phyloP scores from a whole-genome alignment of 345 rosid genomes.

The Ceriops tagal region DNA sequence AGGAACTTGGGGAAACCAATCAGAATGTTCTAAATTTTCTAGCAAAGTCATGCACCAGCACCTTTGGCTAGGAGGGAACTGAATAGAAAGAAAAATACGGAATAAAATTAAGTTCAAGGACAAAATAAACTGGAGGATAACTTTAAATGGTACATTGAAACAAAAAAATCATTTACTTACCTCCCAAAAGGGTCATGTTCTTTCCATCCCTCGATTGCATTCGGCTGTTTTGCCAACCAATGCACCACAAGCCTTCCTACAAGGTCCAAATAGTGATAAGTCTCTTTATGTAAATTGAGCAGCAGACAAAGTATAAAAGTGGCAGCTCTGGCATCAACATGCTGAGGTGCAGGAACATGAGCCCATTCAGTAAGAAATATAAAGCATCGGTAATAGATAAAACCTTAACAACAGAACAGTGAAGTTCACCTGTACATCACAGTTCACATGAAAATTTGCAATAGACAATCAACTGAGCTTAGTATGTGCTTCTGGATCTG shows the following conservation, averaged over 20 bases:
- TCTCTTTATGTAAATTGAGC: background rate
- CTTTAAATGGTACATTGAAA: background rate
- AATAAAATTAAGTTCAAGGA: background rate
- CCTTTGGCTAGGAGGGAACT: background rate
- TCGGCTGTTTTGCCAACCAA: conserved; percentile 98
- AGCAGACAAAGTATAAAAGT: background rate
- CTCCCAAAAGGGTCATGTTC: conserved; percentile 93
- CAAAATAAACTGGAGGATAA: background rate
- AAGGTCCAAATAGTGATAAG: conserved; percentile 6
- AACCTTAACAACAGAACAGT: no score
- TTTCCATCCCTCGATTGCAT: conserved; percentile 71
- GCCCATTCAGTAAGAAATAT: background rate
- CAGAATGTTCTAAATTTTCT: background rate
- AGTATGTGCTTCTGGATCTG: no score
- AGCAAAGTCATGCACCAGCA: background rate
- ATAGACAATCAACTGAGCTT: no score
- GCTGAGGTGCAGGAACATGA: background rate
- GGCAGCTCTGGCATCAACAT: no score
- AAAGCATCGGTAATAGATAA: background rate
- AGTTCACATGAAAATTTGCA: no score
- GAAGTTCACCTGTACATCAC: no score
- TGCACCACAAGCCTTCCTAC: conserved; percentile 88
- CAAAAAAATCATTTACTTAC: conserved; percentile 28
- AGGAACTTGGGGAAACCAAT: no score
- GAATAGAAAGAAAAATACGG: background rate